These are phyloP conservation scores for Leishmania gerbilli DNA, from an alignment of 208 protist genomes.

Conservation along the genomic window DNA sequence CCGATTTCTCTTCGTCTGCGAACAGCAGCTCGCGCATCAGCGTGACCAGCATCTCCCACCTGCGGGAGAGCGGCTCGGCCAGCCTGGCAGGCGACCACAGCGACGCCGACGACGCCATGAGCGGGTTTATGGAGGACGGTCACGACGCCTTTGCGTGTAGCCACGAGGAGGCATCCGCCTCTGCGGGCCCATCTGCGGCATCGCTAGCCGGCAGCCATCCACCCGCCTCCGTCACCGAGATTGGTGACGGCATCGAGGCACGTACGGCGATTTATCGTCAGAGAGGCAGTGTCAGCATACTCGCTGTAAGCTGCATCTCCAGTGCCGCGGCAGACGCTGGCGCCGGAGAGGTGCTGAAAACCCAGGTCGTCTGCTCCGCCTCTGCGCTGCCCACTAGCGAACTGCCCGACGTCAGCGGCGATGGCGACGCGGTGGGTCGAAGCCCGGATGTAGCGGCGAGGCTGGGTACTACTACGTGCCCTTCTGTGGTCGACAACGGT, in stretches of 20 bases:
- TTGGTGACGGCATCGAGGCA: background rate
- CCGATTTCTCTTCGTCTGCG: conserved; percentile 12
- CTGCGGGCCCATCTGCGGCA: background rate
- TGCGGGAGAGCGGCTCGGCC: conserved; percentile 32
- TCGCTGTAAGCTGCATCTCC: background rate
- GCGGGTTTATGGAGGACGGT: background rate
- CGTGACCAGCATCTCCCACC: conserved; percentile 48
- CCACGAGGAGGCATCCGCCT: background rate
- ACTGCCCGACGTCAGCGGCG: background rate
- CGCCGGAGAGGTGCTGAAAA: background rate
- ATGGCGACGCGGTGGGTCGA: background rate
- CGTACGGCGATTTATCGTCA: background rate
- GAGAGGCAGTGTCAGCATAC: background rate
- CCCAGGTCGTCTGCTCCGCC: background rate
- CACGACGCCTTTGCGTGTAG: background rate
- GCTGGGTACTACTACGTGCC: background rate
- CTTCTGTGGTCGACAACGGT: background rate
- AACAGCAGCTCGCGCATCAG: conserved; percentile 64
- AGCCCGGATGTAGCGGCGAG: background rate
- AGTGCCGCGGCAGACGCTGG: background rate
- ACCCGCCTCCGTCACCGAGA: background rate
- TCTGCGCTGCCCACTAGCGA: background rate
- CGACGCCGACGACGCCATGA: background rate
- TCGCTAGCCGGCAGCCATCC: background rate
- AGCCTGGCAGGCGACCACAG: conserved; percentile 17